These are phyloP conservation scores for Penicillium sp. DNA, from an alignment of 2,329 filamentous ascomycete genomes.

Conservation along the genomic window DNA sequence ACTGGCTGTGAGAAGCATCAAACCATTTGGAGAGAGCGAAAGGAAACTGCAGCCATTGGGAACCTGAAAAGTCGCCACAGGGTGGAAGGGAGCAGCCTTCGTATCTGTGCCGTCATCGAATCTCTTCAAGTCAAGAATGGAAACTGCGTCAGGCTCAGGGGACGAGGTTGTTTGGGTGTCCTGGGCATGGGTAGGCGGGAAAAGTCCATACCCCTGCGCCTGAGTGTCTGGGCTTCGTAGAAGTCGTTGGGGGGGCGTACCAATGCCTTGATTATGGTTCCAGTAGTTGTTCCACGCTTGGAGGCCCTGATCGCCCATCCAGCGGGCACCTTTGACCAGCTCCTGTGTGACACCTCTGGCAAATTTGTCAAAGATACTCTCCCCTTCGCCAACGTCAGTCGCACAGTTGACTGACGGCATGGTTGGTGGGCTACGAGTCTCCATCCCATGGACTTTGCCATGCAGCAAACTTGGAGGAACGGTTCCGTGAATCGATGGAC, in stretches of 20 bases:
- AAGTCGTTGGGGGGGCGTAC: constrained; percentile 30
- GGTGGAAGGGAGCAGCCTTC: constrained; percentile 34
- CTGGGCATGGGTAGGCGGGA: constrained; percentile 48
- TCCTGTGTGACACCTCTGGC: constrained; percentile 51
- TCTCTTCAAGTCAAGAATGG: constrained; percentile 46
- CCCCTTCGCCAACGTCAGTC: constrained; percentile 47
- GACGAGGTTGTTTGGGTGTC: constrained; percentile 36
- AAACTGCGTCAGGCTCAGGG: constrained; percentile 45
- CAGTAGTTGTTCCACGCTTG: constrained; percentile 53
- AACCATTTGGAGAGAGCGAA: constrained; percentile 48
- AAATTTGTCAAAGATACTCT: constrained; percentile 48
- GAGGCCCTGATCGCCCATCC: constrained; percentile 50
- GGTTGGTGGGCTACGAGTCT: constrained; percentile 42
- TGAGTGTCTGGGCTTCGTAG: constrained; percentile 28
- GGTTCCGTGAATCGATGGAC: constrained; percentile 41
- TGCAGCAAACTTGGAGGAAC: constrained; percentile 37
- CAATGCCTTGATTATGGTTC: constrained; percentile 39
- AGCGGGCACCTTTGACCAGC: constrained; percentile 48
- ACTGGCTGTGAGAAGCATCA: constrained; percentile 48
- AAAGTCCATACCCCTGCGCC: constrained; percentile 35
- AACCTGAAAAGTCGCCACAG: constrained; percentile 47
- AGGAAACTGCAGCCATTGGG: constrained; percentile 51
- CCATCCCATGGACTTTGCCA: constrained; percentile 41
- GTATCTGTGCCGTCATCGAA: constrained; percentile 41
- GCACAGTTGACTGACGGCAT: constrained; percentile 44